Conservation (phyloP, 164 flowering plant species). For the Tetrastigma voinierianum region DNA sequence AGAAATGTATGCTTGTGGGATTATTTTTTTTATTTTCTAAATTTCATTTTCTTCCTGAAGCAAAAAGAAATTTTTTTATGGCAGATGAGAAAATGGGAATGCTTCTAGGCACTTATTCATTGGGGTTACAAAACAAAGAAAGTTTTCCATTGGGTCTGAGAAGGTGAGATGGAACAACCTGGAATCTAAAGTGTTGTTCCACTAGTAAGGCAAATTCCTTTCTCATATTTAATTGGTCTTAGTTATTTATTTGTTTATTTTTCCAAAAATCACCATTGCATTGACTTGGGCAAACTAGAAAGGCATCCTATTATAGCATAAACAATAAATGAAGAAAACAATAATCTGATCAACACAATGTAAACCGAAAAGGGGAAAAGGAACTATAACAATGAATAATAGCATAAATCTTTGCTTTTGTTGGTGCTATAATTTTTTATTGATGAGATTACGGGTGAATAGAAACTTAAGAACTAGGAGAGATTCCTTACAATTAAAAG, state of each 20-base stretch:
- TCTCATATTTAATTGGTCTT: neutral
- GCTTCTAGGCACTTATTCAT: slow-evolving; percentile 36
- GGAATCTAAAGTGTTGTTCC: slow-evolving; percentile 51
- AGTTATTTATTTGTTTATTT: neutral
- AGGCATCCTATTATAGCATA: too few relatives aligned
- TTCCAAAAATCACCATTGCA: neutral
- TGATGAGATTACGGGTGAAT: too few relatives aligned
- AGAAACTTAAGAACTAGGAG: too few relatives aligned
- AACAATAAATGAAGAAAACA: too few relatives aligned
- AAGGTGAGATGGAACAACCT: slow-evolving; percentile 39
- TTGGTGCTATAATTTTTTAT: too few relatives aligned
- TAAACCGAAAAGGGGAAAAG: too few relatives aligned
- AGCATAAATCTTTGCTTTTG: too few relatives aligned
- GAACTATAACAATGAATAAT: too few relatives aligned
- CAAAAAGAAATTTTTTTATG: slow-evolving; percentile 1
- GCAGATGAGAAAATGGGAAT: slow-evolving; percentile 47
- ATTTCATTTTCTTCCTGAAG: neutral
- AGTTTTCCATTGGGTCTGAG: slow-evolving; percentile 39
- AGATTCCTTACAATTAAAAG: too few relatives aligned
- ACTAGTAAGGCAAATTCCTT: slow-evolving; percentile 19
- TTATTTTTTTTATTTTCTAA: neutral
- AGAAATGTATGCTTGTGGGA: too few relatives aligned
- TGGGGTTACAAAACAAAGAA: slow-evolving; percentile 65
- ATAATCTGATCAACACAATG: too few relatives aligned
- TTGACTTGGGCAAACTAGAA: neutral